phyloP scores from a whole-genome alignment of 164 flowering plant genomes.

The Amborella trichopoda region DNA sequence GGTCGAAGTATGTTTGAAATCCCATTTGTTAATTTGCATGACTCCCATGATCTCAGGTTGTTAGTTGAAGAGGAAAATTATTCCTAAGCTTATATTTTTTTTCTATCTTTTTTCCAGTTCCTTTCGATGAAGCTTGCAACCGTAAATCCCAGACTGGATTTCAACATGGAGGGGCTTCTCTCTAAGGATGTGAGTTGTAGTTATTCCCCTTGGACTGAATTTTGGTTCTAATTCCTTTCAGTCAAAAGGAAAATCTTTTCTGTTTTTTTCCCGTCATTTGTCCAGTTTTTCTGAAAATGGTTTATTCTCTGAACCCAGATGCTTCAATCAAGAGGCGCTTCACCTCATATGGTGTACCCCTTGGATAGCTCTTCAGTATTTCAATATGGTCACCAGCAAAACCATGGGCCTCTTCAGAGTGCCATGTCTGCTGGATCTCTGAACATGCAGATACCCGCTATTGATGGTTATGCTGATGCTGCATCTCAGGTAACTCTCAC shows the following conservation, averaged over 20 bases:
- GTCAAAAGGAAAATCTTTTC: too few species aligned
- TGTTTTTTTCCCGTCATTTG: neutral
- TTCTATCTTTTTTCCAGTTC: slow-evolving; percentile 30
- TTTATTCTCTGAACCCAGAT: slow-evolving; percentile 19
- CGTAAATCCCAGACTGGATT: slow-evolving; percentile 54
- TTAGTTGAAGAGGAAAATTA: neutral
- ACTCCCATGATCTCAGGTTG: neutral
- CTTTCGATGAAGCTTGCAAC: slow-evolving; percentile 76
- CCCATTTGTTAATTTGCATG: neutral
- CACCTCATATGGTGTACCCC: slow-evolving; percentile 24
- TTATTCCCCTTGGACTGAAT: too few species aligned
- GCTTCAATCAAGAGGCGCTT: slow-evolving; percentile 41
- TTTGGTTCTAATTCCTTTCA: too few species aligned
- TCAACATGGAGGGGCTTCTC: slow-evolving; percentile 41
- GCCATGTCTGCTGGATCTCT: slow-evolving; percentile 19
- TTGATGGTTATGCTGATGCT: slow-evolving; percentile 32
- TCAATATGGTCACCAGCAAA: slow-evolving; percentile 32
- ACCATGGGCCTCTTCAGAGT: slow-evolving; percentile 22
- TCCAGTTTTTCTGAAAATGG: slow-evolving; percentile 1
- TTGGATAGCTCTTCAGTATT: slow-evolving; percentile 35
- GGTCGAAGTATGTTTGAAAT: slow-evolving; percentile 66
- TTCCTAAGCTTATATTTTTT: neutral
- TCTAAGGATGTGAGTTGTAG: slow-evolving; percentile 58
- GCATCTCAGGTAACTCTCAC: slow-evolving; percentile 39
- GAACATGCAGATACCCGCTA: slow-evolving; percentile 30